Base-by-base conservation (phyloP, 805 yeast genomes). In the Ogataea pignaliae region DNA sequence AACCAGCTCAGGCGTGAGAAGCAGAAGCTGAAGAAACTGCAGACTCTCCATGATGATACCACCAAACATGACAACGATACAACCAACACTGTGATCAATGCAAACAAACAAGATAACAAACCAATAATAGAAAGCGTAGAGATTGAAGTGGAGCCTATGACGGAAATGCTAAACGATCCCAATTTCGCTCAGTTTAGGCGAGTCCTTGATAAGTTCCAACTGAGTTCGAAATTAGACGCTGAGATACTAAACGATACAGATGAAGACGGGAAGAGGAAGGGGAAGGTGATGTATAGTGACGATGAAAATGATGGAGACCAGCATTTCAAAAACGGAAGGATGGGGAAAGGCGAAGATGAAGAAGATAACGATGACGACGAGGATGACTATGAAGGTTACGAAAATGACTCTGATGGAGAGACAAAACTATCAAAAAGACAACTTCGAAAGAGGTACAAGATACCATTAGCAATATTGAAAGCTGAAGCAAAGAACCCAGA, bases 391-490 rank as follows among this genome's bases (percentile, higher is more conserved):
- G 49, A 54, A 13, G 56, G 51, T 10, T 39, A 41, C 29, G 54
- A 49, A 18, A 61, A 57, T 5, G 59, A 50, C 21, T 60, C 56
- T n/a, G 33, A 30, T n/a, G 56, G 51, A 15, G 47, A 44, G 2
- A 45, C 45, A 32, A 53, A 53, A 9, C 42, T 73, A 3, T 66
- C 79, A 13, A 78, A 73, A 44, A 71, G 78, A 42, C 81, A 83
- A 57, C 65, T 71, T 21, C 70, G 80, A 36, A 72, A 72, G 47
- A 56, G 63, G 37, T 70, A 73, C 40, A 81, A 83, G 52, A 75
- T 88, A 0, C 76, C 93, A 1, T 62, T 91, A 13, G 79, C 90
- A 0, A 69, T 72, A 9, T 67, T 91, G 41, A 91, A 90, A 59
- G 71, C 85, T 0, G 60, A 69, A 17, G 71, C 85, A 0, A 51